Evolutionary conservation across 306 rosid species (phyloP), one percentile per base, ranked within the genome.

Genomic region (Psophocarpus tetragonolobus): DNA sequence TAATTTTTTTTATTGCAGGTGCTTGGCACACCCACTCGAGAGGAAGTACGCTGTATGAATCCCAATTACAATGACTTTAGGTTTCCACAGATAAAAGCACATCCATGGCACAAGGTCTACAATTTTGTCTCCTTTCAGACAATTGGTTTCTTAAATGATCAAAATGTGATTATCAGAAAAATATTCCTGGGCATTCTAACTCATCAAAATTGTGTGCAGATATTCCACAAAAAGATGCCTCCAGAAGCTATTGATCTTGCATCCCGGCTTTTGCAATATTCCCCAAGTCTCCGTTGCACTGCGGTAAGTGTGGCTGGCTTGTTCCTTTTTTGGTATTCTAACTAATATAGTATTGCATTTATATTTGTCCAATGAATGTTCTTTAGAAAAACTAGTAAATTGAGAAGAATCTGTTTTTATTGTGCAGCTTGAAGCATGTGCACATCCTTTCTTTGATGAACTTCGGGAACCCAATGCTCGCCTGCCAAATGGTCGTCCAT

Each of bases 21-120:
- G 78, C 97, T 95, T 75, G 98, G 98, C 41, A 95, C 98, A 1
- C 98, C 98, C 69, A 95, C 98, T 11, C 89, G 98, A 15, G 98
- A 95, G 86, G 98, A 95, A 91, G 90, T 95, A 20, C 97, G 98
- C 10, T 95, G 98, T 66, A 95, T 95, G 98, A 95, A 95, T 83
- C 98, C 98, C 57, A 92, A 85, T 81, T 92, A 95, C 81, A 94
- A 96, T 2, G 97, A 92, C 83, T 94, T 92, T 33, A 62, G 82
- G 77, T 79, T 95, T 85, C 98, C 97, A 2, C 98, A 94, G 87
- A 92, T 85, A 42, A 94, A 94, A 85, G 98, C 98, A 6, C 94
- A 90, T 78, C 98, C 98, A 56, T 95, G 97, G 98, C 97, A 94
- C 91, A 94, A 94, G 98, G 98, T 90, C 50, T 81, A 77, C 27